Evolutionary conservation across 2,329 filamentous ascomycete species (phyloP).

Genomic region (Colletotrichum chrysophilum): DNA sequence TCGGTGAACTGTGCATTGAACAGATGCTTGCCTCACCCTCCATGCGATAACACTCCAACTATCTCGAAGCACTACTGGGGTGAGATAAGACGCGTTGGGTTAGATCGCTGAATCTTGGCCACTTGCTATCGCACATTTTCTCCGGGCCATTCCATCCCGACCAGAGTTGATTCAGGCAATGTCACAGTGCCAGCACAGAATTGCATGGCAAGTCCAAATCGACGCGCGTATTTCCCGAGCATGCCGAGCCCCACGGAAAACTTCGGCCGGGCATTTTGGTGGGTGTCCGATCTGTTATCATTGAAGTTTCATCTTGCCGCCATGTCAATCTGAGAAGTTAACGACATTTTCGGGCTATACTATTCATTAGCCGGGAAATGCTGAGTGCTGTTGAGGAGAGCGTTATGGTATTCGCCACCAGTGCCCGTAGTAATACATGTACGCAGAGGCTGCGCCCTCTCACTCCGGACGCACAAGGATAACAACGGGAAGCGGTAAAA

Average conservation of each 20-base stretch:
- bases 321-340: background rate
- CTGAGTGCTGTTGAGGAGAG: background rate
- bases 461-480: background rate
- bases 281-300: background rate
- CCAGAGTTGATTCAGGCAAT: background rate
- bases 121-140: background rate
- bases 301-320: background rate
- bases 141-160: background rate
- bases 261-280: background rate
- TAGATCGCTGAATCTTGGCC: background rate
- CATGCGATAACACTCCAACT: background rate
- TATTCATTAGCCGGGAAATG: background rate
- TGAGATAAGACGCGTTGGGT: background rate
- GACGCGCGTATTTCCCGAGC: background rate
- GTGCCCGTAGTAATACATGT: background rate
- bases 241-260: background rate
- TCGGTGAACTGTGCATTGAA: background rate
- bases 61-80: background rate
- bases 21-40: background rate
- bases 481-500: background rate
- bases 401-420: background rate
- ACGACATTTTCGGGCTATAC: background rate
- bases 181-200: background rate
- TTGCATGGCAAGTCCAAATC: background rate
- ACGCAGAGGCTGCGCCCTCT: background rate